Evolutionary conservation across 805 yeast genomes (phyloP), one percentile per base, ranked within the genome.

Genomic region (Torulaspora delbrueckii): DNA sequence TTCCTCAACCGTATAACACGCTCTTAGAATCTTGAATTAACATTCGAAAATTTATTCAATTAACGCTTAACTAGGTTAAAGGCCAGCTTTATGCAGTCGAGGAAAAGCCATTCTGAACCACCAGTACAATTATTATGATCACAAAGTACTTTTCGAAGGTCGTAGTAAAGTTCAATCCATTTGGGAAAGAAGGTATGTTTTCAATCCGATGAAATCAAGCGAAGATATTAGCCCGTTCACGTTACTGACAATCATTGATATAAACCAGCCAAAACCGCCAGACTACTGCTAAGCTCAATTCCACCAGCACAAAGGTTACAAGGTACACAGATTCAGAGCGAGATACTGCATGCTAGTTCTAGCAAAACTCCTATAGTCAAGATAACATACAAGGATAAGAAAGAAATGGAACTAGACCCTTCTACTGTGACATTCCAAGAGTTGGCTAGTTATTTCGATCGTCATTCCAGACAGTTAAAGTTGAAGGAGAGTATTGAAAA

Each of bases 71-170:
- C 5, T 31, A 5, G 7, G 10, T 14, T 10, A 13, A 14, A 23
- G 35, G 13, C 12, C 19, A 19, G 10, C 28, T 28, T 19, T n/a
- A n/a, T n/a, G 24, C 8, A 8, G n/a, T 8, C 9, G n/a, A 18
- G 8, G 18, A 6, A 27, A 8, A 30, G 25, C 12, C 27, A 19
- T n/a, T 8, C 4, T 8, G 10, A 35, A 22, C 9, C 36, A 3
- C 6, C 10, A 5, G 10, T 3, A 19, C 27, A 26, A 16, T 9
- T 10, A 31, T 24, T 25, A 90, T 90, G 98, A 85, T 90, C 59
- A 91, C 97, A 32, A 88, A 87, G 67, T 90, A 84, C 69, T 87
- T 91, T 70, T 74, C 89, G 28, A 79, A 80, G 53, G 87, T 88
- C 7, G 72, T 73, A 36, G 86, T 91, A 35, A 80, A 74, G 59